Conservation (phyloP, 106 monocot genomes). For the Narthecium ossifragum region DNA sequence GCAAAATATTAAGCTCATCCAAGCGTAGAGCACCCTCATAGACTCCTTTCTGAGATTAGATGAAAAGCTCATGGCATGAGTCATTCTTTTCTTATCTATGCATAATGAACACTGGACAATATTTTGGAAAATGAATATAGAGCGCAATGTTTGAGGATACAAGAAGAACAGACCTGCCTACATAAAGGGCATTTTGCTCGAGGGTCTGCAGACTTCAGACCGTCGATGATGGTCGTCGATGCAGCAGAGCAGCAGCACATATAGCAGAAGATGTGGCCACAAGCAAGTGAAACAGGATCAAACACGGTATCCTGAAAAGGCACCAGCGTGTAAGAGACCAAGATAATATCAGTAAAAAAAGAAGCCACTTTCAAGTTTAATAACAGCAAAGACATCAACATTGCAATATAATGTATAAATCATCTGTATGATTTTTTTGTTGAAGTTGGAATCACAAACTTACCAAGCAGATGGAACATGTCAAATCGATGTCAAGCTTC, state of each 20-base stretch:
- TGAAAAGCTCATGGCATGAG: neutral
- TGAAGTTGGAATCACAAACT: constrained; percentile 8
- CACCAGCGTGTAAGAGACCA: neutral
- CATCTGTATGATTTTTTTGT: too few relatives aligned
- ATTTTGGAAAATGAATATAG: too few relatives aligned
- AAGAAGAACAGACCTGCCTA: constrained; percentile 42
- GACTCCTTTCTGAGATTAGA: constrained; percentile 46
- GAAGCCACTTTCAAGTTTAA: neutral
- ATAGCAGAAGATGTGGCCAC: constrained; percentile 88
- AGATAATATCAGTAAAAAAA: neutral
- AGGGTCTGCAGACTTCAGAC: constrained; percentile 43
- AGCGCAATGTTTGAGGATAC: too few relatives aligned
- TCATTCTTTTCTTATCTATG: too few relatives aligned
- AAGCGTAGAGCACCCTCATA: constrained; percentile 41
- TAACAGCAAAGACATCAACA: neutral
- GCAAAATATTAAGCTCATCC: constrained; percentile 68
- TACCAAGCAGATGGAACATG: constrained; percentile 91
- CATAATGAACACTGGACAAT: too few relatives aligned
- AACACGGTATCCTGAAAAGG: constrained; percentile 74
- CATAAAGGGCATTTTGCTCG: constrained; percentile 75
- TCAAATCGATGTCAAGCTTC: constrained; percentile 69
- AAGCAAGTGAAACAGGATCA: constrained; percentile 68
- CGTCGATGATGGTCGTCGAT: constrained; percentile 65
- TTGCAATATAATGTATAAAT: too few relatives aligned
- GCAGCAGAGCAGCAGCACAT: constrained; percentile 75